These are phyloP conservation scores for Agrocybe chaxingu DNA, from an alignment of 768 basidiomycete species.

Conservation along the genomic window DNA sequence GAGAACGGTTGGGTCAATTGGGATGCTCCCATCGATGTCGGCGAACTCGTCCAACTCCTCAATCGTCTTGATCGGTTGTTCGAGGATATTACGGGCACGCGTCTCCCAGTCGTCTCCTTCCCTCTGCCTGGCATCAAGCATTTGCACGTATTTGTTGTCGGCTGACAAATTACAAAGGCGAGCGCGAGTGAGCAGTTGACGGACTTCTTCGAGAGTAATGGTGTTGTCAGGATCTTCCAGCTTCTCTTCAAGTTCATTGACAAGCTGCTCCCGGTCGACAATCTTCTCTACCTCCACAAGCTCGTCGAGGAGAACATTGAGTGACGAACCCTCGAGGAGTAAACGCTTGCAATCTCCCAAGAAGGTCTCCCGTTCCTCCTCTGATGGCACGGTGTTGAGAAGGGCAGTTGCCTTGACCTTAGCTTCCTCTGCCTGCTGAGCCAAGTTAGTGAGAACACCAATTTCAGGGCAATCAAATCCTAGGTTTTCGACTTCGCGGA, in stretches of 20 bases:
- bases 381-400: slow-evolving; percentile 39
- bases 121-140: slow-evolving; percentile 60
- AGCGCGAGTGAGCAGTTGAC: slow-evolving; percentile 68
- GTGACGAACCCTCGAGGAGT: slow-evolving; percentile 63
- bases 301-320: slow-evolving; percentile 85
- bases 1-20: slow-evolving; percentile 65
- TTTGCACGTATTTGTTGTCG: slow-evolving; percentile 62
- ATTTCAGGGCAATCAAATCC: slow-evolving; percentile 88
- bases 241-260: slow-evolving; percentile 71
- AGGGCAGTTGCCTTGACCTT: slow-evolving; percentile 52
- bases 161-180: slow-evolving; percentile 59
- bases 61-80: slow-evolving; percentile 69
- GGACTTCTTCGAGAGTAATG: slow-evolving; percentile 75
- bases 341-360: slow-evolving; percentile 71
- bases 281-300: slow-evolving; percentile 75
- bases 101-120: slow-evolving; percentile 80
- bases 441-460: slow-evolving; percentile 46
- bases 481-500: slow-evolving; percentile 70
- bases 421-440: slow-evolving; percentile 62
- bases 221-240: slow-evolving; percentile 57
- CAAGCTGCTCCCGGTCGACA: slow-evolving; percentile 73
- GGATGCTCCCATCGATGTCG: slow-evolving; percentile 60
- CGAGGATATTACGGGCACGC: slow-evolving; percentile 60
- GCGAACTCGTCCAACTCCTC: slow-evolving; percentile 75
- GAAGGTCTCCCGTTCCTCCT: slow-evolving; percentile 49